Base-by-base conservation (phyloP, 2,329 filamentous ascomycete species). In the Parastagonospora nodorum region DNA sequence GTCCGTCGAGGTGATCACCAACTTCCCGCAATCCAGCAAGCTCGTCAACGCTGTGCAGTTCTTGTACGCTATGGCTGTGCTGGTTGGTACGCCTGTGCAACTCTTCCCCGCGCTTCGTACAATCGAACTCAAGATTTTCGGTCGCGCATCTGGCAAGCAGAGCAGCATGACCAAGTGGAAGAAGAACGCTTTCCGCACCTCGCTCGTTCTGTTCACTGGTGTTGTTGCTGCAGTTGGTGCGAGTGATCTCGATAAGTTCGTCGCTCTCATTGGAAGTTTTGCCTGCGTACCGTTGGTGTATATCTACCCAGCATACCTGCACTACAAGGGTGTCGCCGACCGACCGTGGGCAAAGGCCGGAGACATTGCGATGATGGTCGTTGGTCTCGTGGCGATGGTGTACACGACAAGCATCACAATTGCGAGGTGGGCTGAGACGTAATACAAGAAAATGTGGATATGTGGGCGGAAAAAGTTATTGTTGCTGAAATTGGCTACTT, bases 41-140 rank as follows among this genome's bases (percentile, higher is more conserved):
- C 78, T 90, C n/a, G 88, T 91, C 76, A 90, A 91, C 57, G 84
- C 84, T 0, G 86, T 91, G 7, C 88, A 91, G 63, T 87, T 89
- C 66, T 77, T 90, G 44, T 91, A 91, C 75, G 86, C 86, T 4
- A 71, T 90, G 19, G 88, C 88, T 2, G 86, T 91, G 7, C 77
- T 91, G n/a, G 85, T 86, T 5, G 88, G 88, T 30, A 86, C 85
- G 39, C 88, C 88, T 0, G 88, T 91, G 2, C 88, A 91, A 71
- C 80, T 90, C 39, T 91, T 90, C 75, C 88, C 88, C 0, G 86
- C 88, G 7, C 78, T 88, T 44, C 83, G 88, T 58, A 91, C 90
- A 65, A 78, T 90, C 45, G 88, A 90, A 73, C 83, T 82, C 15
- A 82, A 79, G 38, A 66, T 90, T 12, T 89, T 91, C 51, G 85